phyloP scores from a whole-genome alignment of 139 green algal genomes.

The Chlorella vulgaris region DNA sequence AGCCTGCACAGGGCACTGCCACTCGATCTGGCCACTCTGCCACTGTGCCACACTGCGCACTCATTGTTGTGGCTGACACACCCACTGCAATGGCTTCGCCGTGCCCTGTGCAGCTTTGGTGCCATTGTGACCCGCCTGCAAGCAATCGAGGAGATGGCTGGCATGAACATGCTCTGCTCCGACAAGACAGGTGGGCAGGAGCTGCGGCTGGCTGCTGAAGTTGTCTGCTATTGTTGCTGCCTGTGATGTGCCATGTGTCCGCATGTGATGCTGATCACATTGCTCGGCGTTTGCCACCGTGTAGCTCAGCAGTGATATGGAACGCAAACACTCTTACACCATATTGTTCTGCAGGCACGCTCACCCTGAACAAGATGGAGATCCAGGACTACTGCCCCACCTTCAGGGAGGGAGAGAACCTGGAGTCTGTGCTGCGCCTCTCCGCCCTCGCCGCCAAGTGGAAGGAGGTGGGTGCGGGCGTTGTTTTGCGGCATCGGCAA shows the following conservation, averaged over 20 bases:
- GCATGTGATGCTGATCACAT: background rate
- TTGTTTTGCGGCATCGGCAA: too few species aligned
- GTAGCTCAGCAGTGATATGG: too few species aligned
- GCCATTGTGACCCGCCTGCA: slow-evolving; percentile 83
- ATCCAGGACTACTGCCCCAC: slow-evolving; percentile 82
- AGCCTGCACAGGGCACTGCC: too few species aligned
- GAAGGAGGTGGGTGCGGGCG: slow-evolving; percentile 61
- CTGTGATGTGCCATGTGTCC: background rate
- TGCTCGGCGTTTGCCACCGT: too few species aligned
- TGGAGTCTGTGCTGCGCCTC: slow-evolving; percentile 53
- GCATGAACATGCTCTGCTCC: slow-evolving; percentile 92
- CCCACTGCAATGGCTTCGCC: too few species aligned
- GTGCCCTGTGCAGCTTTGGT: slow-evolving; percentile 54
- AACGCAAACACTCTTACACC: too few species aligned
- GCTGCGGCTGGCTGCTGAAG: background rate
- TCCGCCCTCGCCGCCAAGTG: slow-evolving; percentile 84
- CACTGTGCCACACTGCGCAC: too few species aligned
- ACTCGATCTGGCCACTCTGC: too few species aligned
- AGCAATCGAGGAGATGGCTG: slow-evolving; percentile 90
- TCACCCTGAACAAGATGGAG: slow-evolving; percentile 92
- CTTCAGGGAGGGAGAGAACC: slow-evolving; percentile 56
- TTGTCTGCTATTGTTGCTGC: background rate
- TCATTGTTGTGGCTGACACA: too few species aligned
- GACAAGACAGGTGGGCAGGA: slow-evolving; percentile 72
- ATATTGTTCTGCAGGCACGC: slow-evolving; percentile 70